Evolutionary conservation across 2,329 filamentous ascomycete species (phyloP).

Genomic region (Arthrobotrys pseudoclavata): DNA sequence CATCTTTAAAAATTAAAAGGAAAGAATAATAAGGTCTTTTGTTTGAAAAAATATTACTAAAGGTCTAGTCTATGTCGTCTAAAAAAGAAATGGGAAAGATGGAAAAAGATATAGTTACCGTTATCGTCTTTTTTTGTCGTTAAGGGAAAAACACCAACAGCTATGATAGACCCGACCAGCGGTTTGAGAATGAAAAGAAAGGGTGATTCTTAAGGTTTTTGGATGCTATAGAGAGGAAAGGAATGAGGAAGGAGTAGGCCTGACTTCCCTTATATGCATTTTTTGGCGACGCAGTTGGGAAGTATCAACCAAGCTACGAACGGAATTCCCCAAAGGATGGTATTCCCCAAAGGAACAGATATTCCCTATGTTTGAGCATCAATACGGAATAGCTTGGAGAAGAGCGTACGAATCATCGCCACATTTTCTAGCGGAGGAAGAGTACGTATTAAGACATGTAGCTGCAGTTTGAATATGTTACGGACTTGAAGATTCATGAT

Average conservation of each 20-base stretch:
- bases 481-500: slow-evolving; percentile 1
- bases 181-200: slow-evolving; percentile 13
- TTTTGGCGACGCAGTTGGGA: slow-evolving; percentile 10
- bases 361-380: slow-evolving; percentile 3
- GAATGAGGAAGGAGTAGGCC: slow-evolving; percentile 25
- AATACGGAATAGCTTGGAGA: background rate
- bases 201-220: background rate
- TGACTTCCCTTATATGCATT: slow-evolving; percentile 20
- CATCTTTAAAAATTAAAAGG: slow-evolving; percentile 32
- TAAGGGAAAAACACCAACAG: slow-evolving; percentile 10
- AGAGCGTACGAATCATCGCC: slow-evolving; percentile 3
- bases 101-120: slow-evolving; percentile 1
- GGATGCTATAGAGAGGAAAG: slow-evolving; percentile 5
- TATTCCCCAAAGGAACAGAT: background rate
- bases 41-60: background rate
- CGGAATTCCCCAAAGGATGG: background rate
- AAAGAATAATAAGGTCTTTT: background rate
- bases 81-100: background rate
- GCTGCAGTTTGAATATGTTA: slow-evolving; percentile 11
- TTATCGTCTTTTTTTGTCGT: slow-evolving; percentile 13
- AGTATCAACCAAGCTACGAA: background rate
- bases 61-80: background rate
- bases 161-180: slow-evolving; percentile 13
- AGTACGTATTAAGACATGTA: slow-evolving; percentile 15
- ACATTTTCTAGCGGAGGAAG: background rate